These are phyloP conservation scores for Pseudocercospora ulei DNA, from an alignment of 2,329 filamentous ascomycete genomes.

Conservation along the genomic window DNA sequence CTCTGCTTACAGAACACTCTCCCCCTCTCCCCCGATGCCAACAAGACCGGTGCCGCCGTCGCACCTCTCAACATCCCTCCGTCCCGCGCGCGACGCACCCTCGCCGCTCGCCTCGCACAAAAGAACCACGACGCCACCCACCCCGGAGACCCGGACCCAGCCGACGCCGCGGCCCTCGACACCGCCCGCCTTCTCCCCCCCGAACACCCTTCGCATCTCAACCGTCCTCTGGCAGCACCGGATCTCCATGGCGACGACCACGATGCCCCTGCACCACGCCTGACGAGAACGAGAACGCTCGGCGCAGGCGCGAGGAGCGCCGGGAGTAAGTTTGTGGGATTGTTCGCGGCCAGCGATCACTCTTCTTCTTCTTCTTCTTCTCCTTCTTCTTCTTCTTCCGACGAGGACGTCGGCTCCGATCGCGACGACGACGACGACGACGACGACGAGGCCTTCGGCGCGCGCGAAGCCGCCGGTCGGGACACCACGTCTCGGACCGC, in stretches of 20 bases:
- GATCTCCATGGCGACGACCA: constrained; percentile 15
- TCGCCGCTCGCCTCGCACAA: constrained; percentile 68
- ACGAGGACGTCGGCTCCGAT: constrained; percentile 45
- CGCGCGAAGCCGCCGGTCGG: constrained; percentile 38
- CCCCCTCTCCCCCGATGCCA: constrained; percentile 21
- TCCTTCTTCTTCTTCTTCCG: no score
- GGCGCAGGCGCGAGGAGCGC: constrained; percentile 12
- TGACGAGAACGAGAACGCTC: constrained; percentile 25
- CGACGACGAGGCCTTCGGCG: constrained; percentile 42
- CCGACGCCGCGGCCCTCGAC: constrained; percentile 29
- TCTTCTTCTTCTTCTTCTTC: no score
- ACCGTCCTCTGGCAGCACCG: not conserved
- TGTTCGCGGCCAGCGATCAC: constrained; percentile 29
- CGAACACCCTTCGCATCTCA: constrained; percentile 24
- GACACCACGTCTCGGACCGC: constrained; percentile 33
- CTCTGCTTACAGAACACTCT: not conserved
- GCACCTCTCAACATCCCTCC: constrained; percentile 74
- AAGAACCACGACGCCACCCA: constrained; percentile 38
- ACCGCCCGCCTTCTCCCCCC: constrained; percentile 28
- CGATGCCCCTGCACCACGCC: constrained; percentile 21
- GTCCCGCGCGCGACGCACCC: constrained; percentile 72
- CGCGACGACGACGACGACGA: constrained; percentile 24
- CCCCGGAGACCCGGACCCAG: constrained; percentile 30
- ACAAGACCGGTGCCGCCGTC: constrained; percentile 42
- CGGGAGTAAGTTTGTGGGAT: constrained; percentile 24